Base-by-base conservation (phyloP, 2,329 filamentous ascomycete species). In the Cladosporium sp. region DNA sequence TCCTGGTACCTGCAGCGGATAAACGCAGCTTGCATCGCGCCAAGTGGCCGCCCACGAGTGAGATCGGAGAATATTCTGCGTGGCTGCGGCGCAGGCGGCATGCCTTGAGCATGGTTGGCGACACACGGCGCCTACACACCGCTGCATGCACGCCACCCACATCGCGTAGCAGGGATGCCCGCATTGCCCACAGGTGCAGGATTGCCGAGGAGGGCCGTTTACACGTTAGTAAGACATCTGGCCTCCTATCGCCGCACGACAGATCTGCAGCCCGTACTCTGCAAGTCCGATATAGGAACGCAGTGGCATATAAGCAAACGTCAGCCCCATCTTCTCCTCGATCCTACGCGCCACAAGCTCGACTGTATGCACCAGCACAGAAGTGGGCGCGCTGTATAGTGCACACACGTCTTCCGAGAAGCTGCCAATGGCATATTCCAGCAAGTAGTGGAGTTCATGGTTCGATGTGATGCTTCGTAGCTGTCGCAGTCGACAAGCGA, bases 21-120 rank as follows among this genome's bases (percentile, higher is more conserved):
- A 26, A 23, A n/a, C 51, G 51, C 51, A 34, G 34, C 51, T 7
- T 58, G 54, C 54, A 57, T 57, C 54, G 56, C 14, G 56, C 56
- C 56, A 58, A 58, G 56, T 46, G 4, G 54, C 8, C 36, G 32
- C 30, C 56, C 56, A 46, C 56, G 56, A 58, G 56, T 58, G 56
- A 46, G 23, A 58, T 58, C 56, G 56, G 56, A 58, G 56, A 58
- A 58, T 58, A 58, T 43, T 21, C 21, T 58, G 58, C 67, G 61
- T 32, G 68, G 69, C 49, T 71, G 71, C 34, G 66, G 63, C 68
- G 69, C 3, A 68, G 69, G 23, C 71, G 70, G 51, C 69, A 69
- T 48, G 58, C 18, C n/a, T 70, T 69, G 16, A 51, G 43, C 67
- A 43, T 39, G 36, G 56, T 43, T 46, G 34, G 56, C 56, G 25